phyloP scores from a whole-genome alignment of 1,139 yeast genomes.

The Hansenula sp. region DNA sequence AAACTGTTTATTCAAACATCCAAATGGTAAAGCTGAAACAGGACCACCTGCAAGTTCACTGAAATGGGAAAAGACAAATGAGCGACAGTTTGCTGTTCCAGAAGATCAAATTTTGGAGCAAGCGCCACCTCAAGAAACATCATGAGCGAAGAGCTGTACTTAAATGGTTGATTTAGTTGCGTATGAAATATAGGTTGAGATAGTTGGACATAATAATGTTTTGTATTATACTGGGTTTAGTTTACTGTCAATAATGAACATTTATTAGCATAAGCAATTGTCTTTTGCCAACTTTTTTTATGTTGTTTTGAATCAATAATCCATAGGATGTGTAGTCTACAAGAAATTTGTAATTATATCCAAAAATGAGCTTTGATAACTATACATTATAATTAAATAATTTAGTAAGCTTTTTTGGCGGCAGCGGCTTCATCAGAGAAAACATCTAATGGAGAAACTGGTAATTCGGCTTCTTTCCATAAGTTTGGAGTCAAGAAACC shows the following conservation, averaged over 20 bases:
- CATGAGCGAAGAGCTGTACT: too few species aligned
- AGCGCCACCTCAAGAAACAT: slow-evolving; percentile 45
- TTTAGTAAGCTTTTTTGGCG: slow-evolving; percentile 66
- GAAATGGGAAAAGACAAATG: slow-evolving; percentile 36
- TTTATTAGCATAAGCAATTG: too few species aligned
- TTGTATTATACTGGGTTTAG: not conserved
- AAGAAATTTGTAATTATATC: slow-evolving; percentile 1
- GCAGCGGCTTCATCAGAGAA: slow-evolving; percentile 82
- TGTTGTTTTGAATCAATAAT: too few species aligned
- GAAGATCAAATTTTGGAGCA: slow-evolving; percentile 75
- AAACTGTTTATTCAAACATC: slow-evolving; percentile 72
- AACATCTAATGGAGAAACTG: slow-evolving; percentile 91
- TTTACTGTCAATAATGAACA: too few species aligned
- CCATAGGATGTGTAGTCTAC: not conserved
- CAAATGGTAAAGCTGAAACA: slow-evolving; percentile 54
- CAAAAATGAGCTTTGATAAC: slow-evolving; percentile 7
- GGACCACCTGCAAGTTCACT: slow-evolving; percentile 11
- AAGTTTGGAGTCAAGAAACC: slow-evolving; percentile 99
- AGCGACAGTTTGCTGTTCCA: slow-evolving; percentile 72
- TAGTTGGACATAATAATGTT: too few species aligned
- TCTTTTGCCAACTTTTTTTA: too few species aligned
- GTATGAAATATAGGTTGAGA: not conserved
- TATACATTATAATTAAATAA: slow-evolving; percentile 15
- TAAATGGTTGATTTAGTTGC: not conserved
- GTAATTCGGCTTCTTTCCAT: slow-evolving; percentile 86